Evolutionary conservation across 2,329 filamentous ascomycete species (phyloP).

Genomic region (Daldinia sp.): DNA sequence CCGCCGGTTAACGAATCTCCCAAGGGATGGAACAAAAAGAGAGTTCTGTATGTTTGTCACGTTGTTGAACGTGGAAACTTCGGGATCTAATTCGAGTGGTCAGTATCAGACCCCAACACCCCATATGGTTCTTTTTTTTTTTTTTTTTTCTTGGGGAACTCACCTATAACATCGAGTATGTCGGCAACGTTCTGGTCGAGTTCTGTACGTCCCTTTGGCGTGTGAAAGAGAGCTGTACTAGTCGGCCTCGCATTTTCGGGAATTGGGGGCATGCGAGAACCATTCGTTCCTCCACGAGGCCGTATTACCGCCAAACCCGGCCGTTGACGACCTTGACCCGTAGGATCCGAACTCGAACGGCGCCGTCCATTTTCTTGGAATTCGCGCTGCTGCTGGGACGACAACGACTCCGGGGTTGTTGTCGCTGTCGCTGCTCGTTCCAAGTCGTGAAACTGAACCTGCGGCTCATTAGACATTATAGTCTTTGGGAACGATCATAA

Average conservation of each 20-base stretch:
- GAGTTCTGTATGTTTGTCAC: constrained; percentile 93
- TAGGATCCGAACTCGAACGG: constrained; percentile 48
- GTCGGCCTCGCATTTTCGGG: constrained; percentile 40
- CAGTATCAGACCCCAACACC: background rate
- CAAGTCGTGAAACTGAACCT: constrained; percentile 36
- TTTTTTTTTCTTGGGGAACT: constrained; percentile 44
- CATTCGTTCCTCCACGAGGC: constrained; percentile 37
- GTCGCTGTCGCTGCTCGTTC: constrained; percentile 26
- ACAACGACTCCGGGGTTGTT: constrained; percentile 16
- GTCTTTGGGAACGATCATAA: constrained; percentile 21
- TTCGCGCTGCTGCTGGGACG: constrained; percentile 12
- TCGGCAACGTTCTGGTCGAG: constrained; percentile 75
- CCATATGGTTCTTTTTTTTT: background rate
- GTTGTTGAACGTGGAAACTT: constrained; percentile 84
- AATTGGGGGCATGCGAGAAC: constrained; percentile 36
- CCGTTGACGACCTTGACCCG: constrained; percentile 41
- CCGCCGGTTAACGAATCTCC: constrained; percentile 77
- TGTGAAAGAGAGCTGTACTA: constrained; percentile 47
- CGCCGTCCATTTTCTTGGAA: constrained; percentile 35
- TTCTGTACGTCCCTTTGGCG: constrained; percentile 54
- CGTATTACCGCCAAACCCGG: constrained; percentile 43
- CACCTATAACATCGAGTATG: constrained; percentile 76
- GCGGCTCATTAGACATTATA: constrained; percentile 42
- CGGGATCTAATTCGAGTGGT: constrained; percentile 70
- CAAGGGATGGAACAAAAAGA: constrained; percentile 86